A percentile compares a stretch with the other conserved stretches of the same genome.
Conservation (phyloP, 2,329 filamentous ascomycete genomes). For the Beauveria medogensis region DNA sequence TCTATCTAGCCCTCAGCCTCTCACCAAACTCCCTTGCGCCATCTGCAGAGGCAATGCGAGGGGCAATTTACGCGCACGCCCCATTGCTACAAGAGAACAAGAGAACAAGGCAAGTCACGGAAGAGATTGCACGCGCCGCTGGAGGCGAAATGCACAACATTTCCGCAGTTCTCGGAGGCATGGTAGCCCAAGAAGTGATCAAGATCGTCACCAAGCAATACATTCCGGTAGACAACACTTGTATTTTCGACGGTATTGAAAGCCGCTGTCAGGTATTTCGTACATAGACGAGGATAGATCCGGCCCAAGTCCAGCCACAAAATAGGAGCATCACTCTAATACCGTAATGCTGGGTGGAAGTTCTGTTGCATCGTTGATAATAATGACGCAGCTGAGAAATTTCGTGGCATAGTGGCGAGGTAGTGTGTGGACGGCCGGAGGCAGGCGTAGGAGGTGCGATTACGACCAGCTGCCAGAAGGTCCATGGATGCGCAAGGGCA, state of each 20-base stretch:
- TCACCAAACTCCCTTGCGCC: conserved; percentile 37
- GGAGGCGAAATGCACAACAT: conserved; percentile 91
- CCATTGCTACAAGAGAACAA: conserved; percentile 42
- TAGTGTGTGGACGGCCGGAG: not conserved
- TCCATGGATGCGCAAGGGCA: not conserved
- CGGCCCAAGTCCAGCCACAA: not conserved
- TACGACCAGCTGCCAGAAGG: not conserved
- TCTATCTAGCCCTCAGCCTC: conserved; percentile 59
- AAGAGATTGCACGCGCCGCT: conserved; percentile 66
- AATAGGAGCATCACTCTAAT: not conserved
- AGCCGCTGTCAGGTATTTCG: conserved; percentile 53
- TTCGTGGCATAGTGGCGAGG: not conserved
- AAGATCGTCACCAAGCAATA: conserved; percentile 75
- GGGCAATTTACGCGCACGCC: conserved; percentile 32
- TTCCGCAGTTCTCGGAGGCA: conserved; percentile 76
- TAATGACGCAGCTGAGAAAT: no score
- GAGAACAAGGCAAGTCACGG: conserved; percentile 44
- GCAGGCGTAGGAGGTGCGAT: not conserved
- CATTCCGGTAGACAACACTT: conserved; percentile 62
- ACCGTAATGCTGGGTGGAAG: no score
- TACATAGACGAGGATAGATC: conserved; percentile 27
- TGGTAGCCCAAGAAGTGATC: conserved; percentile 95
- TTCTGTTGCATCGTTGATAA: not conserved
- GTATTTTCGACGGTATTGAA: conserved; percentile 60
- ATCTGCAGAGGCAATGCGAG: conserved; percentile 47